Percentiles rank a stretch among this genome's conserved stretches.
These are phyloP conservation scores for Sugiyamaella castrensis DNA, from an alignment of 1,139 yeast genomes.

Conservation along the genomic window DNA sequence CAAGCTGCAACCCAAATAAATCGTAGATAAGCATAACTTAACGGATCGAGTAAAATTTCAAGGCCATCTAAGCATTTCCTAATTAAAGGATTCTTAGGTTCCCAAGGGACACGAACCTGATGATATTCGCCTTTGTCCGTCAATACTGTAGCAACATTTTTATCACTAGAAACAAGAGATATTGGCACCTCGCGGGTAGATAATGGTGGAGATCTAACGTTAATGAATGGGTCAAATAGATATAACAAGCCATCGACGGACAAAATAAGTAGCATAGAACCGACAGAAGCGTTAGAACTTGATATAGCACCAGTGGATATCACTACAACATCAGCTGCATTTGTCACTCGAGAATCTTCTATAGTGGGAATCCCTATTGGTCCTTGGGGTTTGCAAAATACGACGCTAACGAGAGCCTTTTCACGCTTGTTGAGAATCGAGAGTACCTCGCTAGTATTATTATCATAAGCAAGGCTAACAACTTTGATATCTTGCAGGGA, in stretches of 20 bases:
- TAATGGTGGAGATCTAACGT: constrained; percentile 47
- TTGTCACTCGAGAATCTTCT: constrained; percentile 21
- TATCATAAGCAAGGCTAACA: constrained; percentile 46
- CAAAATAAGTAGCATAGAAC: not conserved
- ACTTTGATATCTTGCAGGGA: constrained; percentile 38
- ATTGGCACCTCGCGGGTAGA: constrained; percentile 18
- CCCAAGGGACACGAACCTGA: constrained; percentile 42
- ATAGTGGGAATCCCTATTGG: constrained; percentile 28
- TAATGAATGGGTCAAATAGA: constrained; percentile 64
- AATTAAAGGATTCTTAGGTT: constrained; percentile 52
- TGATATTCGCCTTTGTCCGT: constrained; percentile 33
- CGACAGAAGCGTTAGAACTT: not conserved
- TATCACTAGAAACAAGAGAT: constrained; percentile 17
- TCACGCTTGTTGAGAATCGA: constrained; percentile 40
- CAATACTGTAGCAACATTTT: constrained; percentile 16
- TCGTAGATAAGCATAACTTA: constrained; percentile 56
- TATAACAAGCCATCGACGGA: constrained; percentile 39
- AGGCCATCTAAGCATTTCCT: constrained; percentile 29
- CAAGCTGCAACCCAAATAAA: constrained; percentile 55
- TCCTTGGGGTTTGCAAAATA: constrained; percentile 25
- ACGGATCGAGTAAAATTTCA: constrained; percentile 54
- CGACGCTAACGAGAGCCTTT: constrained; percentile 24
- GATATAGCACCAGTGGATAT: not conserved
- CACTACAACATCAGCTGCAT: constrained; percentile 23
- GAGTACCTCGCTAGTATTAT: constrained; percentile 57